Evolutionary conservation across 1,139 yeast species (phyloP), one percentile per base, ranked within the genome.

Genomic region (Protomyces inundatus): DNA sequence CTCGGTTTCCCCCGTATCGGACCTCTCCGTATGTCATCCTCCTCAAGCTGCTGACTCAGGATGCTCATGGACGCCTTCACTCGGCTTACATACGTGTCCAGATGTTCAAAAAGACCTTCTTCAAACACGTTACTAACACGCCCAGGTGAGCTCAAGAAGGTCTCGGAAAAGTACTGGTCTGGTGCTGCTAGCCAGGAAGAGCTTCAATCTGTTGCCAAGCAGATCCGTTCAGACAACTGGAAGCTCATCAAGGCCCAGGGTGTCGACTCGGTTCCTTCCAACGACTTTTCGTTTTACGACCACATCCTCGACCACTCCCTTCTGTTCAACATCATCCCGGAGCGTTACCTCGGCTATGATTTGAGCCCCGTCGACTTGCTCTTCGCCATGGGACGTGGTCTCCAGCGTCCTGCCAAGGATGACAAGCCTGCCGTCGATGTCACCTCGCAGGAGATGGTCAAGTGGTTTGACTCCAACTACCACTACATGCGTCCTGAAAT

Each of bases 351-450:
- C 80, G 88, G 93, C 83, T 89, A 83, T 81, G 85, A 87, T 75
- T 85, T 93, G 77, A 85, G 91, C 70, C 87, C 91, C 77, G 83
- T 93, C 73, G 98, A 93, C 79, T 90, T 90, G 70, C 81, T 89
- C 75, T 93, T 93, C 77, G 98, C 98, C 75, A 95, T 93, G 98
- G 98, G 98, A 80, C 90, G 98, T 85, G 98, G 98, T 86, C 85
- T 93, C 78, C 98, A 95, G 84, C 89, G 95, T 81, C 86, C 88
- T 80, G 96, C 96, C 71, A 97, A 93, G 72, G 98, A 95, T 79
- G 98, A 93, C 68, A 93, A 98, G 71, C 53, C 66, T 72, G 96
- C 96, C 71, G 97, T 93, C 72, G 98, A 95, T 79, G 98, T 93
- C 68, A 93, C 98, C 70, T 54, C 66, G 16, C 62, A 67, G 79